Base-by-base conservation (phyloP, 495 filamentous ascomycete genomes). In the Neurospora sp. region DNA sequence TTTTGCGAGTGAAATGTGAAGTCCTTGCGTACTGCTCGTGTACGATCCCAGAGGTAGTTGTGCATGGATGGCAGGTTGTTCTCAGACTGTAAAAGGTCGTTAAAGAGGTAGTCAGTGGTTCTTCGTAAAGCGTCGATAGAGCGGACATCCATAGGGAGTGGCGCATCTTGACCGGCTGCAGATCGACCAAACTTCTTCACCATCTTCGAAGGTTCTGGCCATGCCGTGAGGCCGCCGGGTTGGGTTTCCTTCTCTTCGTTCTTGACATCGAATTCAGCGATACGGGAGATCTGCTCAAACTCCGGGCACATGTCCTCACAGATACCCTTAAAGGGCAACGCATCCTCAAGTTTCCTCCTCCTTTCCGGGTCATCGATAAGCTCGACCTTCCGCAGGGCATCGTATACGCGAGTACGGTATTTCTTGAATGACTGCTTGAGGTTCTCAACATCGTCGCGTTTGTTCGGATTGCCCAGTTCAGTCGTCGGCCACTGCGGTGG, bases 271-370 rank as follows among this genome's bases (percentile, higher is more conserved):
- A 79, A 80, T 75, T 91, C 86, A 73, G 91, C 89, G 70, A 97
- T 94, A 24, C 94, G 89, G 39, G 91, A 88, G 17, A 94, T 87
- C 43, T 91, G 85, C 82, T 99, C 96, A 78, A 90, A 97, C 75
- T 95, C 91, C 0, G 96, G 93, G 80, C 96, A 99, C 94, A 97
- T 98, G 73, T 93, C 90, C 75, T 92, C 89, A 78, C 94, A 98
- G 71, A 92, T 95, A 11, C 95, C 96, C 71, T 93, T 90, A 24
- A 94, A 94, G 4, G 91, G 91, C 59, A 98, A 92, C 5, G 96
- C 94, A 73, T 97, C 89, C 48, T 91, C 89, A 39, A 98, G 87
- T 42, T 86, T 89, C 70, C 91, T 92, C 13, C 90, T 91, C 78
- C 93, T 92, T 62, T 96, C 90, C 0, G 96, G 96, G 78, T 99